These are phyloP conservation scores for Phylloporus sp. DNA, from an alignment of 768 basidiomycete species.

Conservation along the genomic window DNA sequence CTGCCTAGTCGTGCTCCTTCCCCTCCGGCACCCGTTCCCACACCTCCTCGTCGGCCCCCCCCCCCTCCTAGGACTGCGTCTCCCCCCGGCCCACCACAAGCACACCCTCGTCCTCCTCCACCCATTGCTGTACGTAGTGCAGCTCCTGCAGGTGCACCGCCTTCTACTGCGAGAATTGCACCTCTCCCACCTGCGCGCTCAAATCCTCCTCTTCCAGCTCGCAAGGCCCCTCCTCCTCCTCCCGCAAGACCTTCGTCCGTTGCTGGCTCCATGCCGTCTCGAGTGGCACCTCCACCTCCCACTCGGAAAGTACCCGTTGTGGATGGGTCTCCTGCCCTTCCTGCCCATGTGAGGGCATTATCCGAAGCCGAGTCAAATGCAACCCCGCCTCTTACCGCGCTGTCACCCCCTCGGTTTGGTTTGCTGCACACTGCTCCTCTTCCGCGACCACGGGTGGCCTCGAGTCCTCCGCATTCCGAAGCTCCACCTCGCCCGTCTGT, in stretches of 20 bases:
- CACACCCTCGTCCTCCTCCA: conserved; percentile 22
- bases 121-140: conserved; percentile 27
- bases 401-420: conserved; percentile 24
- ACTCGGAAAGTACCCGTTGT: conserved; percentile 33
- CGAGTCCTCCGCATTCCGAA: conserved; percentile 22
- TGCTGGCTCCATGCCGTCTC: conserved; percentile 22
- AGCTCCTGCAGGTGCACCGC: conserved; percentile 15
- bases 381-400: conserved; percentile 30
- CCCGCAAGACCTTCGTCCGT: conserved; percentile 40
- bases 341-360: conserved; percentile 40
- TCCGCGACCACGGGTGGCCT: conserved; percentile 21
- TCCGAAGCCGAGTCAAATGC: conserved; percentile 41
- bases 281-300: conserved; percentile 39
- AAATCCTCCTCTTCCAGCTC: conserved; percentile 23
- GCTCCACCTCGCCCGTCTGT: conserved; percentile 11
- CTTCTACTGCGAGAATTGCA: conserved; percentile 13
- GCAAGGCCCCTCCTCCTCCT: conserved; percentile 43
- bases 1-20: conserved; percentile 37
- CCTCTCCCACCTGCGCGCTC: conserved; percentile 29
- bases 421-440: conserved; percentile 18
- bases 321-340: conserved; percentile 30
- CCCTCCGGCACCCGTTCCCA: conserved; percentile 18
- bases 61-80: conserved; percentile 30
- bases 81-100: conserved; percentile 26
- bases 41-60: conserved; percentile 30